Evolutionary conservation across 371 early-diverging fungal genomes (phyloP), one percentile per base, ranked within the genome.

Genomic region (Dichotomocladium elegans): DNA sequence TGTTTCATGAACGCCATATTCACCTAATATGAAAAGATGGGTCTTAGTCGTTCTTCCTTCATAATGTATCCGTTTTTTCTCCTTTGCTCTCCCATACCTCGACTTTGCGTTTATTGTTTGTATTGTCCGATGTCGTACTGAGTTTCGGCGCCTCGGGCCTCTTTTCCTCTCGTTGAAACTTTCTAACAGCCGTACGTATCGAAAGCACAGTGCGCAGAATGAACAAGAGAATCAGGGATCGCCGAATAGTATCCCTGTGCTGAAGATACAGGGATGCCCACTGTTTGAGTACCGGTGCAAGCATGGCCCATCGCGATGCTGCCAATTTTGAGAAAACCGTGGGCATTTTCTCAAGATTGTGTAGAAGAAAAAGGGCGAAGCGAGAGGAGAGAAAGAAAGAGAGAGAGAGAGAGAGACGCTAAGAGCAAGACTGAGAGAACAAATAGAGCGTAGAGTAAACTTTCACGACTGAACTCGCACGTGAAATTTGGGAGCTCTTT

Each of bases 1-100:
- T 92, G 77, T 40, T 75, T 76, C 46, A 89, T 79, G 61, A 92
- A 92, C 3, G 87, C 79, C 19, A 85, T 75, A 63, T 90, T 88
- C n/a, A 93, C 89, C 80, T 75, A 40, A n/a, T n/a, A n/a, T n/a
- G n/a, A n/a, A n/a, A 21, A 2, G 19, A 33, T 7, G 4, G 15
- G 15, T 47, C 22, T 46, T 19, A 14, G 10, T 12, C n/a, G 15
- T 9, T 45, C 17, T 0, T 21, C 14, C 19, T 26, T 3, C n/a
- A n/a, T n/a, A 15, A 26, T 26, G 26, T 33, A 35, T 28, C 24
- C 11, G 19, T 30, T 19, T 17, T 33, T 25, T 46, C 41, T 30
- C 12, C 15, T 4, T 43, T 29, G 12, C 33, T 27, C n/a, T 14
- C n/a, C 8, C 35, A 41, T 61, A 74, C 74, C 52, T 70, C 70